Evolutionary conservation across 106 monocot genomes (phyloP).

Genomic region (Hemerocallis citrina): DNA sequence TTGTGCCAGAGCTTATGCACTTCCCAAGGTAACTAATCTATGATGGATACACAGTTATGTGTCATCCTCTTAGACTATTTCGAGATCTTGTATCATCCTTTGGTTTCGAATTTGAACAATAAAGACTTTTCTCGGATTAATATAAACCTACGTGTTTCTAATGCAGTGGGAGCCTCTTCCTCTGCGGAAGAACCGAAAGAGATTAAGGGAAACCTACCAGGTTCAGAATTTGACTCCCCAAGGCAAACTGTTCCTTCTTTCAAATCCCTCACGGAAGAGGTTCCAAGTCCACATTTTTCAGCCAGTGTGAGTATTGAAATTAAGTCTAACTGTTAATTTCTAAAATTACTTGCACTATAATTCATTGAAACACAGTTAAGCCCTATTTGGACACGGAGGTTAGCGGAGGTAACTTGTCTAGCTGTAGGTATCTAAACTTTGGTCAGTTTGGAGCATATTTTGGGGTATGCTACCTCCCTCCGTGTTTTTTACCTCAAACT

Average conservation of each 20-base stretch:
- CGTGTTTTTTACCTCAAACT: no score
- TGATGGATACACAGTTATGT: background rate
- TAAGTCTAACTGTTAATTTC: background rate
- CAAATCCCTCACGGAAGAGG: conserved; percentile 41
- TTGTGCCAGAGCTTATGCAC: background rate
- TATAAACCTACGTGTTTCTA: background rate
- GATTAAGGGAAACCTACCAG: conserved; percentile 6
- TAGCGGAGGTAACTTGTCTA: no score
- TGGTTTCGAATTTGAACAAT: conserved; percentile 1
- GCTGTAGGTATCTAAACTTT: no score
- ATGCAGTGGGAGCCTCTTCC: conserved; percentile 11
- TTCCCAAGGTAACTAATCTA: conserved; percentile 17
- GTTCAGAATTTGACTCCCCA: conserved; percentile 57
- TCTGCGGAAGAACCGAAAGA: conserved; percentile 16
- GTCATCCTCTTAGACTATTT: background rate
- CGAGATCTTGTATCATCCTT: background rate
- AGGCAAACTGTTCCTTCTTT: conserved; percentile 52
- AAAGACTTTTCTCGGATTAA: background rate
- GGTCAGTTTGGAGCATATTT: no score
- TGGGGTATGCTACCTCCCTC: no score
- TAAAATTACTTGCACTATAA: no score
- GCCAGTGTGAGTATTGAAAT: conserved; percentile 62
- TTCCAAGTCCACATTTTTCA: conserved; percentile 82
- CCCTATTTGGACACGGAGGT: no score
- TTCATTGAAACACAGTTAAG: no score